These are phyloP conservation scores for Tetrahymena borealis DNA, from an alignment of 73 alveolate genomes.

Conservation along the genomic window DNA sequence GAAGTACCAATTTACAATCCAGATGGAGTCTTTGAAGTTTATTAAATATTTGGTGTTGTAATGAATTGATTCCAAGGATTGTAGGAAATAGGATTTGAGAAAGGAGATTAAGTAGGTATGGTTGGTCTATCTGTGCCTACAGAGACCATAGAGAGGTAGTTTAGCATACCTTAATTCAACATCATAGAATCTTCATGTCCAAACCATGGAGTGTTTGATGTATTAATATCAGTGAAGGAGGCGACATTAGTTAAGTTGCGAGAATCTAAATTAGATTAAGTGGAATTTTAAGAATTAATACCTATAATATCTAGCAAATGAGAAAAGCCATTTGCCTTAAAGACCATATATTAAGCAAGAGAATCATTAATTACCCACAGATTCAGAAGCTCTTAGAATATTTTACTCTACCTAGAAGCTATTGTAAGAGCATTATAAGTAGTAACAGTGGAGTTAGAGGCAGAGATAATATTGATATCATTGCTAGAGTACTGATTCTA, in stretches of 20 bases:
- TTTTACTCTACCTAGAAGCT: background rate
- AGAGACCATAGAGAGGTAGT: background rate
- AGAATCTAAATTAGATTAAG: background rate
- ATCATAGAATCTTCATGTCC: background rate
- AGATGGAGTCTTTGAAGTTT: too few relatives aligned
- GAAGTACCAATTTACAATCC: background rate
- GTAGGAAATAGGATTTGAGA: background rate
- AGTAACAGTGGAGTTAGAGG: background rate
- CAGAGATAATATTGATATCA: background rate
- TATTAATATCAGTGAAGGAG: background rate
- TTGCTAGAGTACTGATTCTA: background rate
- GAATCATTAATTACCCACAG: background rate
- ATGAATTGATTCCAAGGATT: background rate
- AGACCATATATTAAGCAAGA: background rate
- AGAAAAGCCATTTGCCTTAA: background rate
- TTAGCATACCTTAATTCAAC: background rate
- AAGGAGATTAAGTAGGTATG: background rate
- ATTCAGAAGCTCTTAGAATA: background rate
- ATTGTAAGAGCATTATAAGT: background rate
- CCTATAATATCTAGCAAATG: background rate
- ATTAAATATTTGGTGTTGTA: too few relatives aligned
- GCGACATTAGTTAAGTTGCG: background rate
- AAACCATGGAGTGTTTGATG: background rate
- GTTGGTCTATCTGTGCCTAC: background rate
- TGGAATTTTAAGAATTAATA: background rate